Base-by-base conservation (phyloP, 139 green algal genomes). In the Closterium sp. region DNA sequence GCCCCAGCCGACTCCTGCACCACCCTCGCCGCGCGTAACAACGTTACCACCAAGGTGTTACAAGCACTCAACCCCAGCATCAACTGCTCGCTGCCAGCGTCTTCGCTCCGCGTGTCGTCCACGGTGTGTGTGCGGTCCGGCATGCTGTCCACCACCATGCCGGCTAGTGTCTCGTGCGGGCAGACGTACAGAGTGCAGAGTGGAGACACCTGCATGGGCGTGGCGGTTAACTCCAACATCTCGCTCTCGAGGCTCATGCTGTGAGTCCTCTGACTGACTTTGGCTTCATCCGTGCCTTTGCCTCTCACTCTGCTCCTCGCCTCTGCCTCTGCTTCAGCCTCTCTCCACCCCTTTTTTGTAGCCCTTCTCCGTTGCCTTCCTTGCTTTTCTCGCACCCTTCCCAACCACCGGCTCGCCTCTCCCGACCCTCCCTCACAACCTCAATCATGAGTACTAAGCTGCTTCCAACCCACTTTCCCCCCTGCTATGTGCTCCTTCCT, bases 121-220 rank as follows among this genome's bases (percentile, higher is more conserved):
- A 76, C 55, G 12, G 55, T 76, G 55, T 76, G 55, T 28, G 55
- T 76, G 55, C 55, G 55, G 12, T 76, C 55, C 0, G 55, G 55
- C 4, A 76, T 76, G 55, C 55, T 76, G 55, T 76, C 55, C 2
- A 76, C 55, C 23, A 76, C 55, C 12, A 19, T 19, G 30, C 86
- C 86, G 30, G 31, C 31, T 28, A 34, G 28, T 16, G 35, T 33
- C 10, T 55, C 30, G 84, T 87, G 89, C 84, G 21, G 43, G 25
- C 64, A 87, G 69, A 89, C 81, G 33, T 89, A 91, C 89, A 25
- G 89, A 4, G 89, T 91, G 33, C 84, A 91, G 23, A 25, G 4
- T 7, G 89, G 89, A 8, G 89, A 91, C 84, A 89, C 34, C 35
- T 91, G 89, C n/a, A 83, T 83, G 28, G 66, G 21, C 9, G 30